Percentiles rank a stretch among this genome's conserved stretches.
phyloP scores from a whole-genome alignment of 2,329 filamentous ascomycete genomes.

The Scleromitrula shiraiana region DNA sequence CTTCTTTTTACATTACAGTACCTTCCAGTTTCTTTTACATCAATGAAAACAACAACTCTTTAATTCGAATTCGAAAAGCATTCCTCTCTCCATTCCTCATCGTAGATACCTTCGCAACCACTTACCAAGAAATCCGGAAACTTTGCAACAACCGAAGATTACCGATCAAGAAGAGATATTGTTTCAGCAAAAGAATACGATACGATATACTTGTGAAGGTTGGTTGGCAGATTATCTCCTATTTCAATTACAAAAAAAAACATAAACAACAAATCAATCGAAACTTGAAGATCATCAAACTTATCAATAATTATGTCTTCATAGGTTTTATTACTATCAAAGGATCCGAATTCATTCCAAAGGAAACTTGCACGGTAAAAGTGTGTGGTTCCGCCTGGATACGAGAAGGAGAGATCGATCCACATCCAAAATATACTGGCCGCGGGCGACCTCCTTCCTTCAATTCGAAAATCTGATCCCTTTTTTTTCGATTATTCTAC shows the following conservation, averaged over 20 bases:
- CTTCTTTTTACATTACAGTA: neutral
- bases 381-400: slow-evolving; percentile 24
- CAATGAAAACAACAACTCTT: neutral
- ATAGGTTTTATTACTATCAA: slow-evolving; percentile 1
- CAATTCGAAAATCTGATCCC: slow-evolving; percentile 20
- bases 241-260: neutral
- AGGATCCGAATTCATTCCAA: neutral
- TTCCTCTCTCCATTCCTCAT: slow-evolving; percentile 11
- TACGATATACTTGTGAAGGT: slow-evolving; percentile 5
- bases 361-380: slow-evolving; percentile 26
- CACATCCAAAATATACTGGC: slow-evolving; percentile 33
- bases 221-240: slow-evolving; percentile 8
- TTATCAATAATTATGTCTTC: slow-evolving; percentile 1
- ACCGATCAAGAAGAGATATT: neutral
- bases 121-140: neutral
- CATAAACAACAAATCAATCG: too few species aligned
- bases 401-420: slow-evolving; percentile 12
- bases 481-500: slow-evolving; percentile 30
- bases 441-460: slow-evolving; percentile 50
- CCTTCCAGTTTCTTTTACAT: neutral
- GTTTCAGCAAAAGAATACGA: slow-evolving; percentile 3
- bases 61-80: slow-evolving; percentile 1
- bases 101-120: neutral
- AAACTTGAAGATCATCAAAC: neutral
- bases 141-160: slow-evolving; percentile 3